phyloP scores from a whole-genome alignment of 1,284 basidiomycete genomes.

The Sporisorium reilianum region DNA sequence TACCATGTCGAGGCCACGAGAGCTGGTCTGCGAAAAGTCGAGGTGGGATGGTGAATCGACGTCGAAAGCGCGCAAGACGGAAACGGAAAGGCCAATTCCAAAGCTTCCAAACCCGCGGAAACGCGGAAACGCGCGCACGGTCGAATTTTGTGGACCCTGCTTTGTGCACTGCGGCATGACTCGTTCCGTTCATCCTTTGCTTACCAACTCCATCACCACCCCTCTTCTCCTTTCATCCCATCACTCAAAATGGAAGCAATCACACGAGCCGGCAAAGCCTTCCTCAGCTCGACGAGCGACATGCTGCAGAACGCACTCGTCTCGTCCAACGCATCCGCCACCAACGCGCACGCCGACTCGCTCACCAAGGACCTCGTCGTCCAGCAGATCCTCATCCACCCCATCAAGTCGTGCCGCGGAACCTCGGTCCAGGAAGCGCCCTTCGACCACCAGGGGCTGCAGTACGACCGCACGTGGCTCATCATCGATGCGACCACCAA shows the following conservation, averaged over 20 bases:
- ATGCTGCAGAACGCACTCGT: conserved; percentile 47
- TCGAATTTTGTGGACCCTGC: conserved; percentile 13
- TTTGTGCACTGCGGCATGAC: background rate
- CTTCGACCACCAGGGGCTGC: conserved; percentile 54
- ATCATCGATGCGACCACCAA: conserved; percentile 57
- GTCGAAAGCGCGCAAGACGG: background rate
- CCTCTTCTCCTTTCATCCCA: background rate
- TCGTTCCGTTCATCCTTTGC: conserved; percentile 1
- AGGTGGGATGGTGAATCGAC: background rate
- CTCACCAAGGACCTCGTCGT: conserved; percentile 47
- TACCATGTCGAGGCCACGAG: background rate
- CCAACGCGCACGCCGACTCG: conserved; percentile 37
- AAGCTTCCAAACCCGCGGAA: background rate
- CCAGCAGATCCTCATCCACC: conserved; percentile 54
- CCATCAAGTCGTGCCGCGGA: conserved; percentile 64
- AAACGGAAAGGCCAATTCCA: background rate
- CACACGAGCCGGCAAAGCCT: conserved; percentile 20
- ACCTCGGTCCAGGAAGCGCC: conserved; percentile 50
- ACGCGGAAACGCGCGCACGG: no score
- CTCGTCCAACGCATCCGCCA: conserved; percentile 23
- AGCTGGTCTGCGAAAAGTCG: background rate
- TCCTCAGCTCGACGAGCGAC: conserved; percentile 41
- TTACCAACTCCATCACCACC: background rate
- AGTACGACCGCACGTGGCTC: conserved; percentile 64
- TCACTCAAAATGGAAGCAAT: conserved; percentile 42